Evolutionary conservation across 805 yeast genomes (phyloP).

Genomic region (Sungouiozyma intestinalis): DNA sequence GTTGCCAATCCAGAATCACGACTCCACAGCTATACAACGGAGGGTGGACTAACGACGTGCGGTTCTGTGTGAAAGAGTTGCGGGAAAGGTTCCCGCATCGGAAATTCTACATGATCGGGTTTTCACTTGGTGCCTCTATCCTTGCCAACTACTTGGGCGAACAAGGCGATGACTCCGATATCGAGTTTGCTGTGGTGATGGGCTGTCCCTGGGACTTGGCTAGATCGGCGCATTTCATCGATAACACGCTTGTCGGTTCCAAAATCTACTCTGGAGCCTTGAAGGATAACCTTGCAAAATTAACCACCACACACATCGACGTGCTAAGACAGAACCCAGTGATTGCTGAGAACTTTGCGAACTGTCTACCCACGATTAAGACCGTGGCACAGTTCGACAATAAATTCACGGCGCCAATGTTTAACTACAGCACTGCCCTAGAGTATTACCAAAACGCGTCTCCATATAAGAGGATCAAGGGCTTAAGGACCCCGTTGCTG

Average conservation of each 20-base stretch:
- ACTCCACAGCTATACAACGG: slow-evolving; percentile 64
- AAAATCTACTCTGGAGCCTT: slow-evolving; percentile 41
- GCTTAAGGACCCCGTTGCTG: slow-evolving; percentile 53
- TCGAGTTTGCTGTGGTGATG: slow-evolving; percentile 48
- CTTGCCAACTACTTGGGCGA: slow-evolving; percentile 65
- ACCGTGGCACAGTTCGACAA: slow-evolving; percentile 51
- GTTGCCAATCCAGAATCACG: slow-evolving; percentile 58
- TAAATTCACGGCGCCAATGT: slow-evolving; percentile 49
- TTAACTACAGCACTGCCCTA: slow-evolving; percentile 51
- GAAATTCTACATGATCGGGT: slow-evolving; percentile 65
- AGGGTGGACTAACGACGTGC: slow-evolving; percentile 59
- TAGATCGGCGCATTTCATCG: slow-evolving; percentile 37
- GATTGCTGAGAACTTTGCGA: slow-evolving; percentile 10
- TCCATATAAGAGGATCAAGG: slow-evolving; percentile 40
- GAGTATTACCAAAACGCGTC: slow-evolving; percentile 61
- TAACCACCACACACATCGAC: slow-evolving; percentile 35
- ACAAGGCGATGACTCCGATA: slow-evolving; percentile 36
- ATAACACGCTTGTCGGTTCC: slow-evolving; percentile 34
- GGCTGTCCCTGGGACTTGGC: slow-evolving; percentile 69
- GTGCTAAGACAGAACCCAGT: slow-evolving; percentile 27
- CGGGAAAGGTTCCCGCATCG: slow-evolving; percentile 43
- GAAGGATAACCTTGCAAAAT: slow-evolving; percentile 36
- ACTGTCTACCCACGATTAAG: slow-evolving; percentile 20
- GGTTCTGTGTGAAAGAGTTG: slow-evolving; percentile 43
- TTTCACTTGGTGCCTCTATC: slow-evolving; percentile 69